phyloP scores from a whole-genome alignment of 2,329 filamentous ascomycete species.

The Monosporascus sp. region DNA sequence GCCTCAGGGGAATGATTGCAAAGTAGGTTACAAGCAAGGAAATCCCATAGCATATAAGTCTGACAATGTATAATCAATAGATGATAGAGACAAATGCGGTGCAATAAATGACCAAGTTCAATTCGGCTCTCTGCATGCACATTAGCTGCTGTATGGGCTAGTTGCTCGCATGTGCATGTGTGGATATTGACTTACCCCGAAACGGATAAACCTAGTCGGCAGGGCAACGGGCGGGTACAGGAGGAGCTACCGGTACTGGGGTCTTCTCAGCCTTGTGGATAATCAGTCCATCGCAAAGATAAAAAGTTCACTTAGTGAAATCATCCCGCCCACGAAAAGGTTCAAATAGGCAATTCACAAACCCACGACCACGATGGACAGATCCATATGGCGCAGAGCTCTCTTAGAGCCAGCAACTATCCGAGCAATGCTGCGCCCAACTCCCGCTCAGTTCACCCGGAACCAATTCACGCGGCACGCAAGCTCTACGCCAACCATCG shows the following conservation, averaged over 20 bases:
- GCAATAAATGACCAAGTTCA: not conserved
- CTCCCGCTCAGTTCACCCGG: constrained; percentile 1
- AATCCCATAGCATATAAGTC: constrained; percentile 8
- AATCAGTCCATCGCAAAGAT: not conserved
- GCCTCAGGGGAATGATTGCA: not conserved
- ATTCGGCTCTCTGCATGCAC: not conserved
- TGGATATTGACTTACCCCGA: not conserved
- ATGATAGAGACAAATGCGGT: not conserved
- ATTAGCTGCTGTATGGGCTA: not conserved
- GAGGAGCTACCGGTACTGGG: not conserved
- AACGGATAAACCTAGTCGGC: not conserved
- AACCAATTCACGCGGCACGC: constrained; percentile 13
- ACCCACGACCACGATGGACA: constrained; percentile 8
- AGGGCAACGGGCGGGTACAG: not conserved
- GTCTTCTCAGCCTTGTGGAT: not conserved
- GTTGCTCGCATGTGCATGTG: not conserved
- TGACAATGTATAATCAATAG: not conserved
- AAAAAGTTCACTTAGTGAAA: not conserved
- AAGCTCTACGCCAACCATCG: constrained; percentile 44
- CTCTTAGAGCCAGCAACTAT: constrained; percentile 7
- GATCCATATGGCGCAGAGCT: constrained; percentile 10
- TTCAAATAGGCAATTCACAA: not conserved
- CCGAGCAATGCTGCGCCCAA: constrained; percentile 1
- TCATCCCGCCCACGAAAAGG: not conserved
- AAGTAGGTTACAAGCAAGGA: constrained; percentile 11